These are phyloP conservation scores for Candida boidinii DNA, from an alignment of 805 yeast species.

Conservation along the genomic window DNA sequence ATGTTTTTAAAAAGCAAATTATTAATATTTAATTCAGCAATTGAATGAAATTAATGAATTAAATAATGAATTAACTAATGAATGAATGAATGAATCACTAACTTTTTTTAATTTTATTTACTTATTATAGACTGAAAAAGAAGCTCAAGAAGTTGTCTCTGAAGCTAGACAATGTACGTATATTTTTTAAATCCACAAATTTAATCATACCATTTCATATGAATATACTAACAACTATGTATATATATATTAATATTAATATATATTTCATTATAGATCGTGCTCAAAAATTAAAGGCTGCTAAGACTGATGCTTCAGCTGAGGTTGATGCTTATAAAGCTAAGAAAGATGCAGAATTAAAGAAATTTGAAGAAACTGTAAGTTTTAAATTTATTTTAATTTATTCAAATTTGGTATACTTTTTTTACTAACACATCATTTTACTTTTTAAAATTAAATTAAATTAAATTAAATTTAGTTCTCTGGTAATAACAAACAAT, in stretches of 20 bases:
- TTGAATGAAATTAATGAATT: constrained; percentile 3
- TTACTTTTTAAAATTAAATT: constrained; percentile 3
- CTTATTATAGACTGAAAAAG: constrained; percentile 69
- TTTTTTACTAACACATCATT: background rate
- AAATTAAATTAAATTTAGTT: constrained; percentile 27
- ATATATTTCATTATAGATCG: constrained; percentile 56
- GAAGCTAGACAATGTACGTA: constrained; percentile 80
- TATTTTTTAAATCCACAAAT: background rate
- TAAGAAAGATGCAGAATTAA: constrained; percentile 76
- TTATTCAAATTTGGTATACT: background rate
- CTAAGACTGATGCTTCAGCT: constrained; percentile 83
- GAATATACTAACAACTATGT: too few relatives aligned
- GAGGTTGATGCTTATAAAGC: constrained; percentile 84
- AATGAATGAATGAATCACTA: too few relatives aligned
- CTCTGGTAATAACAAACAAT: constrained; percentile 65
- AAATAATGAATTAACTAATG: too few relatives aligned
- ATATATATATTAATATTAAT: too few relatives aligned
- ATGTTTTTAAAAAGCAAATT: constrained; percentile 11
- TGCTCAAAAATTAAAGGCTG: constrained; percentile 82
- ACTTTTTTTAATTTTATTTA: background rate
- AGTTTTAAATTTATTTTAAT: constrained; percentile 6
- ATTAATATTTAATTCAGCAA: background rate
- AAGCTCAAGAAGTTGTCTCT: constrained; percentile 92
- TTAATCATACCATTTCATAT: too few relatives aligned
- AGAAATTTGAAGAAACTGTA: constrained; percentile 54